phyloP scores from a whole-genome alignment of 2,329 filamentous ascomycete genomes.

The Paracamarosporium sp. region DNA sequence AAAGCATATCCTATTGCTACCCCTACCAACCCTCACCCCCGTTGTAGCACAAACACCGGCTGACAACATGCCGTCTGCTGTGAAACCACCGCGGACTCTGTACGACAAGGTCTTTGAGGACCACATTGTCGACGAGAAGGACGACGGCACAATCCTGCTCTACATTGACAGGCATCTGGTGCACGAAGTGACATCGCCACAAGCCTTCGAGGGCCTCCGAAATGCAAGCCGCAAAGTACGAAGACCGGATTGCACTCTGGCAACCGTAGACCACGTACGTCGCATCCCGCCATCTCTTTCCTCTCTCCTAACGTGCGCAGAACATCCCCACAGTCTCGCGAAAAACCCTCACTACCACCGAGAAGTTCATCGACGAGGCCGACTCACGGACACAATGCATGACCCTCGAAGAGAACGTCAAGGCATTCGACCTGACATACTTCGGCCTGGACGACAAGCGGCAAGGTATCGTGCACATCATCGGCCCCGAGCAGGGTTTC shows the following conservation, averaged over 20 bases:
- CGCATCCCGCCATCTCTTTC: not conserved
- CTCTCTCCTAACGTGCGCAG: constrained; percentile 53
- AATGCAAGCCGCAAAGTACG: constrained; percentile 88
- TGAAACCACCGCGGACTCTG: constrained; percentile 78
- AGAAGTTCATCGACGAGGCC: constrained; percentile 90
- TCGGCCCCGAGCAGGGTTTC: constrained; percentile 98
- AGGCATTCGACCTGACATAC: constrained; percentile 94
- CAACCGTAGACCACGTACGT: constrained; percentile 93
- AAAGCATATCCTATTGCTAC: no score
- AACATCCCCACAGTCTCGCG: constrained; percentile 92
- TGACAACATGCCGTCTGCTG: constrained; percentile 72
- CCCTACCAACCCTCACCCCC: no score
- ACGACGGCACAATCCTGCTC: constrained; percentile 88
- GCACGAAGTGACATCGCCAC: constrained; percentile 97
- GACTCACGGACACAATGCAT: constrained; percentile 94
- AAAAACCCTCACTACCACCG: constrained; percentile 92
- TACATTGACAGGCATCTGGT: constrained; percentile 98
- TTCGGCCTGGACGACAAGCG: constrained; percentile 96
- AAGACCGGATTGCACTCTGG: constrained; percentile 94
- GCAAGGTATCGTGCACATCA: constrained; percentile 98
- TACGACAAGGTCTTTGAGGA: constrained; percentile 98
- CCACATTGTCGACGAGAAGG: constrained; percentile 94
- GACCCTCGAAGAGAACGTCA: constrained; percentile 96
- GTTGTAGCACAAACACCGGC: constrained; percentile 21
- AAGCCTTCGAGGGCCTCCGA: constrained; percentile 95